Conservation (phyloP, 345 rosid genomes). For the Gossypium thurberi region DNA sequence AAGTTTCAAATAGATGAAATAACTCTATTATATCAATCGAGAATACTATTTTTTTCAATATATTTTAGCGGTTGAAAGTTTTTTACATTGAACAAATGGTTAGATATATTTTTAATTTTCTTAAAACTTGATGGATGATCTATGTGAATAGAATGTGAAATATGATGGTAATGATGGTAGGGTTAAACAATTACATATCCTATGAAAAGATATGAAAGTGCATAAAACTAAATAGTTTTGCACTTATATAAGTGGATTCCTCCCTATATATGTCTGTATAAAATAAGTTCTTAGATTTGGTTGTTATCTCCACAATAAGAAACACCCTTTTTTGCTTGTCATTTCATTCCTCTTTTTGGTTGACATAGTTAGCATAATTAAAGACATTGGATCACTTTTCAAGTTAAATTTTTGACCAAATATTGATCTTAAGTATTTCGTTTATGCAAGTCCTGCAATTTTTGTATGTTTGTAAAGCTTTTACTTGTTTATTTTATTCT, state of each 20-base stretch:
- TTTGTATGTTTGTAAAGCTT: background rate
- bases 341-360: background rate
- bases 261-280: background rate
- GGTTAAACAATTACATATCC: background rate
- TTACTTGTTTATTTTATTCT: background rate
- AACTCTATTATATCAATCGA: too few species aligned
- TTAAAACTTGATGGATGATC: background rate
- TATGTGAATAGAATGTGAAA: background rate
- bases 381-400: background rate
- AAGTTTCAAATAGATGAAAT: too few species aligned
- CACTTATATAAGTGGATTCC: background rate
- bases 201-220: background rate
- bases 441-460: background rate
- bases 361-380: background rate
- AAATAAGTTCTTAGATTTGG: background rate
- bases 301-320: background rate
- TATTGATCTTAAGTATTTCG: background rate
- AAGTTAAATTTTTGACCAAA: background rate
- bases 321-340: background rate
- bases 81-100: background rate
- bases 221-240: background rate
- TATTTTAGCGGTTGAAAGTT: background rate
- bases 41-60: too few species aligned
- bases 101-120: background rate
- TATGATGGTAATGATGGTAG: background rate